Evolutionary conservation across 495 filamentous ascomycete genomes (phyloP).

Genomic region (Cercophora samala): DNA sequence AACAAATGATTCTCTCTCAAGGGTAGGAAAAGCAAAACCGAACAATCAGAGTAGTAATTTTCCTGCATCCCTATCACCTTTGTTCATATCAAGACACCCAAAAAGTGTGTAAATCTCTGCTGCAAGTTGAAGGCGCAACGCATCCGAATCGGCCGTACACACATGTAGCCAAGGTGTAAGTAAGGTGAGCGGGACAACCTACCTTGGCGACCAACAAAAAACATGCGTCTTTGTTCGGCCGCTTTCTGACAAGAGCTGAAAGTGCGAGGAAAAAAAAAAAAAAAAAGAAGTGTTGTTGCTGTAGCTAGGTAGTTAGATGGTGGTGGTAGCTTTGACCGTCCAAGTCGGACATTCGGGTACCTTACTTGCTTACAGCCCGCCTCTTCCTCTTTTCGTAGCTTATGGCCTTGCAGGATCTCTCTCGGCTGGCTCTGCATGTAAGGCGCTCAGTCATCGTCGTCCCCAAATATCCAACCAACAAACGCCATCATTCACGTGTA

Average conservation of each 20-base stretch:
- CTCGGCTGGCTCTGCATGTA: not conserved
- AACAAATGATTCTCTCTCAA: not conserved
- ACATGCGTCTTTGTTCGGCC: not conserved
- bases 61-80: not conserved
- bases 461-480: not conserved
- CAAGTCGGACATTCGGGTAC: not conserved
- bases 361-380: not conserved
- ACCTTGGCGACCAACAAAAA: no score
- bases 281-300: not conserved
- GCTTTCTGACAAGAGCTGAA: not conserved
- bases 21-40: not conserved
- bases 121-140: not conserved
- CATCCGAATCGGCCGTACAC: not conserved
- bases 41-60: not conserved
- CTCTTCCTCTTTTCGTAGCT: not conserved
- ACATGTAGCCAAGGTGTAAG: not conserved
- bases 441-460: not conserved
- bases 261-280: not conserved
- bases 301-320: no score
- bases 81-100: not conserved
- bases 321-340: not conserved
- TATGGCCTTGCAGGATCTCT: not conserved
- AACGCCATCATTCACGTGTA: not conserved
- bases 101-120: not conserved
- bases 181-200: not conserved